Evolutionary conservation across 441 rosid genomes (phyloP).

Genomic region (Syzygium syzygioides): DNA sequence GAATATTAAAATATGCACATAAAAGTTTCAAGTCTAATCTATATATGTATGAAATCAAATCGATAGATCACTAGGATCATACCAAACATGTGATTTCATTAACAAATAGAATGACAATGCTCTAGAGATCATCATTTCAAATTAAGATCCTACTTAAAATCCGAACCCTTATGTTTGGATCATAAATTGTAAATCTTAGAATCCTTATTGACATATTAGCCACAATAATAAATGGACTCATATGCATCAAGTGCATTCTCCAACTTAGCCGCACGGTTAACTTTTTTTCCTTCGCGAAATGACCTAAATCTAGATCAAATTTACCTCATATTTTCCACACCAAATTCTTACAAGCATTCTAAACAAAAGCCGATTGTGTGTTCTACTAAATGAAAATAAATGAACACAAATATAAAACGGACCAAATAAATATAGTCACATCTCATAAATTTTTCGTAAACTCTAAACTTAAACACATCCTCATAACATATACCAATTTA

Average conservation of each 20-base stretch:
- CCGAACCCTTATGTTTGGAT: not conserved
- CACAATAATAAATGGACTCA: not conserved
- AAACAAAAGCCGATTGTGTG: not conserved
- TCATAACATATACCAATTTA: not conserved
- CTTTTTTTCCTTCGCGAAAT: not conserved
- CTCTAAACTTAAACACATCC: not conserved
- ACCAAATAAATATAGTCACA: not conserved
- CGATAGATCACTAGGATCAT: not conserved
- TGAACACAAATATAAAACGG: not conserved
- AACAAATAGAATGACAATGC: not conserved
- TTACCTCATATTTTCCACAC: not conserved
- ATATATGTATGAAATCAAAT: not conserved
- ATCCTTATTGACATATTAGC: not conserved
- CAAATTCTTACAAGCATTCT: not conserved
- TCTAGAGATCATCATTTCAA: not conserved
- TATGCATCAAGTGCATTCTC: not conserved
- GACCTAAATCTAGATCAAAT: not conserved
- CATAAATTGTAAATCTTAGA: not conserved
- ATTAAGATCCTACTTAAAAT: not conserved
- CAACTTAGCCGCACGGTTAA: not conserved
- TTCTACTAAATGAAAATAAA: too few species aligned
- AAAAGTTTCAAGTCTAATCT: not conserved
- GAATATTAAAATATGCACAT: not conserved
- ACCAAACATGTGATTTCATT: not conserved
- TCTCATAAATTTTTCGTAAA: not conserved